These are phyloP conservation scores for Coemansia sp. DNA, from an alignment of 371 early-diverging fungal genomes.

Conservation along the genomic window DNA sequence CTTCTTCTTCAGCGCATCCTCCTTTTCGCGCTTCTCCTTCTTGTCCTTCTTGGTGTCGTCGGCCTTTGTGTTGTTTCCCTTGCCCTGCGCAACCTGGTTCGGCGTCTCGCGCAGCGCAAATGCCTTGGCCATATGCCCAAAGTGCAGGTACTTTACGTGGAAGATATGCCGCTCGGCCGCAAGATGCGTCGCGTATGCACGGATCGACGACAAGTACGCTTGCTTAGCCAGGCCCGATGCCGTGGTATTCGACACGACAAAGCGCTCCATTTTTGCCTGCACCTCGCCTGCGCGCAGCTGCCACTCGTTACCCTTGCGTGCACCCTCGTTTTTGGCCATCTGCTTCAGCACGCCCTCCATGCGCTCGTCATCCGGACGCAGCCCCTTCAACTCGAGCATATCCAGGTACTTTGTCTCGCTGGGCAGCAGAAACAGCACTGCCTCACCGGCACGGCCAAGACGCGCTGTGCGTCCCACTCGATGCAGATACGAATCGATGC, in stretches of 20 bases:
- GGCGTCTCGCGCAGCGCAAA: slow-evolving; percentile 92
- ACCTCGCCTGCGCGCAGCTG: slow-evolving; percentile 65
- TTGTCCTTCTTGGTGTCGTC: slow-evolving; percentile 55
- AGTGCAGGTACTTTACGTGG: slow-evolving; percentile 88
- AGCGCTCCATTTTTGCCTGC: slow-evolving; percentile 47
- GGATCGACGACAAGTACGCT: slow-evolving; percentile 85
- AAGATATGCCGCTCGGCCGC: slow-evolving; percentile 81
- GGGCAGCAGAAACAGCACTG: slow-evolving; percentile 80
- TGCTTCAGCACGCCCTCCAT: slow-evolving; percentile 45
- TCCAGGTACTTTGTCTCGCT: slow-evolving; percentile 83
- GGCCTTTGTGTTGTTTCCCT: slow-evolving; percentile 57
- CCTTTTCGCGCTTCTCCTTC: slow-evolving; percentile 54
- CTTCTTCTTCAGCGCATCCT: slow-evolving; percentile 46
- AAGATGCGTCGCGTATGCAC: slow-evolving; percentile 92
- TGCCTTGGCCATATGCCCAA: slow-evolving; percentile 95
- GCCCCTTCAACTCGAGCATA: slow-evolving; percentile 66
- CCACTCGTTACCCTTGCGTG: slow-evolving; percentile 59
- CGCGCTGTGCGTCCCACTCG: slow-evolving; percentile 99
- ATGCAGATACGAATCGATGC: slow-evolving; percentile 93
- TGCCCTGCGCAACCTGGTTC: slow-evolving; percentile 42
- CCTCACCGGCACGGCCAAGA: slow-evolving; percentile 81
- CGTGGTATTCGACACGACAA: slow-evolving; percentile 32
- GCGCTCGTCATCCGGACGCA: slow-evolving; percentile 57
- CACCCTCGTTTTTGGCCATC: slow-evolving; percentile 54
- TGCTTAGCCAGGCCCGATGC: slow-evolving; percentile 46